These are phyloP conservation scores for Suillus discolor DNA, from an alignment of 768 basidiomycete genomes.

Conservation along the genomic window DNA sequence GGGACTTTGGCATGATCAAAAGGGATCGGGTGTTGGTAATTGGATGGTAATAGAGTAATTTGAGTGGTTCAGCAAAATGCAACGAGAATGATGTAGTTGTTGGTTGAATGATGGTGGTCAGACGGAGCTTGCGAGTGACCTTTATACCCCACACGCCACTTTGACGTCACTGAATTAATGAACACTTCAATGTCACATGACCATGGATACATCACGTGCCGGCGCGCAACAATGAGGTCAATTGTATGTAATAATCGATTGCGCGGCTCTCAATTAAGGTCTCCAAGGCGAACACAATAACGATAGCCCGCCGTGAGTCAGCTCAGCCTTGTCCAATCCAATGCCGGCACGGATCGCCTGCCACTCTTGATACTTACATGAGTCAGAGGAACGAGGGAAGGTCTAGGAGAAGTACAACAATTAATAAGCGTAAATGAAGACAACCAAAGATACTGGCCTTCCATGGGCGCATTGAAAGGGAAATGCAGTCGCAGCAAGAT, in stretches of 20 bases:
- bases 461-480: slow-evolving; percentile 99
- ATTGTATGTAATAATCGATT: slow-evolving; percentile 8
- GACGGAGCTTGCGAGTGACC: background rate
- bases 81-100: slow-evolving; percentile 3
- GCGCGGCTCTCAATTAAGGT: background rate
- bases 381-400: slow-evolving; percentile 56
- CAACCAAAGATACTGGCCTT: slow-evolving; percentile 45
- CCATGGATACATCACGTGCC: slow-evolving; percentile 13
- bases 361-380: slow-evolving; percentile 25
- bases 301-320: background rate
- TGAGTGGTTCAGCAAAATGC: slow-evolving; percentile 9
- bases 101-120: background rate
- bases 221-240: background rate
- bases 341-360: slow-evolving; percentile 11
- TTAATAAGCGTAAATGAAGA: background rate
- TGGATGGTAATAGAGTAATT: slow-evolving; percentile 15
- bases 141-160: slow-evolving; percentile 12
- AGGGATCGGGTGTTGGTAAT: slow-evolving; percentile 16
- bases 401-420: slow-evolving; percentile 36
- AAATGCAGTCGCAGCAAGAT: slow-evolving; percentile 71
- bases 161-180: slow-evolving; percentile 10
- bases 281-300: background rate
- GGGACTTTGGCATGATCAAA: slow-evolving; percentile 42
- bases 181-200: slow-evolving; percentile 31
- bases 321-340: slow-evolving; percentile 28